Evolutionary conservation across 768 basidiomycete genomes (phyloP).

Genomic region (Hericium coralloides): DNA sequence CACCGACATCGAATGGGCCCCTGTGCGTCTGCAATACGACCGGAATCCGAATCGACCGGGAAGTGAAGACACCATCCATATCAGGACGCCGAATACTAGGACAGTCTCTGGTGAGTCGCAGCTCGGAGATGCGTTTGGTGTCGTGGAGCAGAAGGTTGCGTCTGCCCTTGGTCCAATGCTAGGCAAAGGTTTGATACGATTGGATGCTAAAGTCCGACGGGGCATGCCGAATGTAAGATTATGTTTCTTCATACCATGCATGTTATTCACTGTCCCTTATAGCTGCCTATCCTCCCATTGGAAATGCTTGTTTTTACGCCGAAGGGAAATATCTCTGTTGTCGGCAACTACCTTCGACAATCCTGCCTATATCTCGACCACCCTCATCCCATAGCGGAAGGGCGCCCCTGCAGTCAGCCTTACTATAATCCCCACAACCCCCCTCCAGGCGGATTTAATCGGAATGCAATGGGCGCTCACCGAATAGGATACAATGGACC

Average conservation of each 20-base stretch:
- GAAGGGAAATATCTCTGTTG: constrained; percentile 82
- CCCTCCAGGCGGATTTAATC: constrained; percentile 56
- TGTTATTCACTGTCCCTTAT: constrained; percentile 5
- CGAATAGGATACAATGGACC: constrained; percentile 33
- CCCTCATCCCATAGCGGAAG: constrained; percentile 36
- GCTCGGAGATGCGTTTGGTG: constrained; percentile 64
- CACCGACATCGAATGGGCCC: constrained; percentile 53
- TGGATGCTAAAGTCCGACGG: constrained; percentile 70
- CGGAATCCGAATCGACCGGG: constrained; percentile 40
- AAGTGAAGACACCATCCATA: constrained; percentile 65
- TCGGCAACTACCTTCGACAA: constrained; percentile 67
- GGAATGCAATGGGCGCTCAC: constrained; percentile 28
- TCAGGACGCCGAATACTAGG: constrained; percentile 53
- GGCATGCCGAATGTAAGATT: constrained; percentile 51
- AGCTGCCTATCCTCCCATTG: constrained; percentile 79
- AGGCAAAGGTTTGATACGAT: constrained; percentile 71
- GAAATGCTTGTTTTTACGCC: constrained; percentile 89
- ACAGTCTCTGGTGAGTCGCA: constrained; percentile 43
- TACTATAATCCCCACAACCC: constrained; percentile 90
- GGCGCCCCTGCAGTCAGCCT: constrained; percentile 43
- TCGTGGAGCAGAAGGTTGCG: constrained; percentile 82
- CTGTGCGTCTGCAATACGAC: constrained; percentile 66
- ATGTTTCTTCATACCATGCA: constrained; percentile 14
- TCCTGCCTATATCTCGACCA: constrained; percentile 70
- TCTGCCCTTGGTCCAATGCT: constrained; percentile 75